Evolutionary conservation across 2,329 filamentous ascomycete genomes (phyloP), one percentile per base, ranked within the genome.

Genomic region (Zasmidium cellare): DNA sequence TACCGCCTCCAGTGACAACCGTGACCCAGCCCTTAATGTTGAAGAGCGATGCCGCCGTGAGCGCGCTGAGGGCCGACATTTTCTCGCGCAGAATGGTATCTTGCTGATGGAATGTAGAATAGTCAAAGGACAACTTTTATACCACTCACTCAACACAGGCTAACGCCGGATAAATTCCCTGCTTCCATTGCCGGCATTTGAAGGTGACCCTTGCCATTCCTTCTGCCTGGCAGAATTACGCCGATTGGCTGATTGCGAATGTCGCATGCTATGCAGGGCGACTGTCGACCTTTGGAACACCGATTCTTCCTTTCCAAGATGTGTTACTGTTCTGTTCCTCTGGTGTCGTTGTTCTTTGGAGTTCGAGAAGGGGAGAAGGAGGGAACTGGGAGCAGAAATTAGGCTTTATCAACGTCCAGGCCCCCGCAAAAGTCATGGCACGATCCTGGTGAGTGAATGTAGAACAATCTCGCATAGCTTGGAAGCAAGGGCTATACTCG

Each of bases 1-100:
- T 77, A 12, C 78, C 77, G 28, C 77, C 78, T 35, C 67, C 77
- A 12, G 77, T 80, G 16, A 80, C 72, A 41, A 80, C 71, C 41
- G 76, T 74, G 53, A 74, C 67, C 66, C 72, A 74, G 55, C 68
- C 70, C 63, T 72, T 73, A 61, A 75, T 69, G 55, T 74, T 72
- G 67, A 77, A 77, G 48, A 76, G 71, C 9, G 59, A 60, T 28
- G 56, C 46, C 20, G 66, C 64, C 25, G 56, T 61, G 31, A 70
- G 63, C 19, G 63, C 58, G 16, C 53, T 60, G 54, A 71, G 61
- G 49, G 64, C 63, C 19, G 61, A 60, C 66, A 69, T 70, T 25
- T 48, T 67, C 41, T 23, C 38, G 47, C n/a, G 35, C 22, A 44
- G 11, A 6, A 41, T 41, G 25, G 6, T 41, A 44, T 14, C 9